Conservation (phyloP, 2,329 filamentous ascomycete species). For the Myriangium duriaei region DNA sequence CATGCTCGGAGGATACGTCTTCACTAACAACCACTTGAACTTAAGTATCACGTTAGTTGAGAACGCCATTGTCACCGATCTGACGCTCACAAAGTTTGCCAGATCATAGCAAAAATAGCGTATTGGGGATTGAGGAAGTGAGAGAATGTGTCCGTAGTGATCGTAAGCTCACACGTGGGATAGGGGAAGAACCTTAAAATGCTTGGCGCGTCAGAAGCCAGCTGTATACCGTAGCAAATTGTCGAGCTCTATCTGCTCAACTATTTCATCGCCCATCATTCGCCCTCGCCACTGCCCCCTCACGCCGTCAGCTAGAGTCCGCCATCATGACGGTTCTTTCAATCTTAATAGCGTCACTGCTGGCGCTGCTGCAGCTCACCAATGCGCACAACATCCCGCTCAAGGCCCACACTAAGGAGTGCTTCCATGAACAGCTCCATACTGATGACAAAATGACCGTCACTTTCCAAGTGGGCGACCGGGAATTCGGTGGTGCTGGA, state of each 20-base stretch:
- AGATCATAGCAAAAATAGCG: no score
- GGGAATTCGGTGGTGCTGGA: conserved; percentile 86
- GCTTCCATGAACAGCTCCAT: conserved; percentile 90
- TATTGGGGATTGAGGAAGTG: no score
- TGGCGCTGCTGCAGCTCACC: conserved; percentile 49
- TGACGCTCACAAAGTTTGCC: no score
- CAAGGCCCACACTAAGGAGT: conserved; percentile 84
- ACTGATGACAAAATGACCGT: conserved; percentile 93
- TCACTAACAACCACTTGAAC: no score
- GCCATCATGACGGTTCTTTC: conserved; percentile 22
- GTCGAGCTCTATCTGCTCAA: conserved; percentile 3
- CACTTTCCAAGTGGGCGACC: conserved; percentile 93
- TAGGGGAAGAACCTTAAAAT: no score
- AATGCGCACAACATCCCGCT: conserved; percentile 92
- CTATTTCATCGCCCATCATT: background rate
- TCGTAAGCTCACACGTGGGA: no score
- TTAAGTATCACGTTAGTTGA: no score
- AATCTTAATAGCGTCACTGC: conserved; percentile 31
- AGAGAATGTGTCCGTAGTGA: no score
- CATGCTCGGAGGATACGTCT: no score
- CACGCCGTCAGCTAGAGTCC: background rate
- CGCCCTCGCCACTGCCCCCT: background rate
- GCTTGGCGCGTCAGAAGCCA: conserved; percentile 8
- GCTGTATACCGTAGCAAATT: conserved; percentile 9
- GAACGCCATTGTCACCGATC: no score